phyloP scores from a whole-genome alignment of 805 yeast species.

The Schwanniomyces pseudopolymorphus region DNA sequence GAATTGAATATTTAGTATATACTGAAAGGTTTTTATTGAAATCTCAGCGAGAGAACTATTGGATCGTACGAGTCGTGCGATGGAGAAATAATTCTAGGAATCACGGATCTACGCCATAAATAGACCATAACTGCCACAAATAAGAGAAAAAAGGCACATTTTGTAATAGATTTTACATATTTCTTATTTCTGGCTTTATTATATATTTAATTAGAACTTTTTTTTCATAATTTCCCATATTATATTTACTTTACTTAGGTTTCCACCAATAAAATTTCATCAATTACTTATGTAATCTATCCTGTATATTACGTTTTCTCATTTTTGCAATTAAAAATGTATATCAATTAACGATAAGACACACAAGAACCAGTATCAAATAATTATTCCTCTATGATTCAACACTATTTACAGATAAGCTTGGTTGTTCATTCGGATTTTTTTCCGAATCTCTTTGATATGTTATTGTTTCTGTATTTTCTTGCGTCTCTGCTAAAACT shows the following conservation, averaged over 20 bases:
- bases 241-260: not conserved
- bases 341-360: too few relatives aligned
- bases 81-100: not conserved
- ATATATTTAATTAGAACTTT: not conserved
- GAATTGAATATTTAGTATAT: not conserved
- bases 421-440: not conserved
- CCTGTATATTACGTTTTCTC: not conserved
- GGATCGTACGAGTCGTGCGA: conserved; percentile 2
- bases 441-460: conserved; percentile 12
- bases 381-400: too few relatives aligned
- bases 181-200: not conserved
- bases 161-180: not conserved
- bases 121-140: too few relatives aligned
- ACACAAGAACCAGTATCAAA: too few relatives aligned
- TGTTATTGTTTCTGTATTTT: conserved; percentile 7
- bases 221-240: not conserved
- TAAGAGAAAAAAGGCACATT: too few relatives aligned
- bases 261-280: conserved; percentile 9
- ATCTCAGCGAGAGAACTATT: conserved; percentile 2
- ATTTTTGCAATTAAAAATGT: too few relatives aligned
- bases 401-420: not conserved
- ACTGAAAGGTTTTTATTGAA: conserved; percentile 1
- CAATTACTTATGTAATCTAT: conserved; percentile 9
- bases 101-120: too few relatives aligned
- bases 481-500: not conserved